Base-by-base conservation (phyloP, 208 protist genomes). In the Acanthamoeba castellanii region DNA sequence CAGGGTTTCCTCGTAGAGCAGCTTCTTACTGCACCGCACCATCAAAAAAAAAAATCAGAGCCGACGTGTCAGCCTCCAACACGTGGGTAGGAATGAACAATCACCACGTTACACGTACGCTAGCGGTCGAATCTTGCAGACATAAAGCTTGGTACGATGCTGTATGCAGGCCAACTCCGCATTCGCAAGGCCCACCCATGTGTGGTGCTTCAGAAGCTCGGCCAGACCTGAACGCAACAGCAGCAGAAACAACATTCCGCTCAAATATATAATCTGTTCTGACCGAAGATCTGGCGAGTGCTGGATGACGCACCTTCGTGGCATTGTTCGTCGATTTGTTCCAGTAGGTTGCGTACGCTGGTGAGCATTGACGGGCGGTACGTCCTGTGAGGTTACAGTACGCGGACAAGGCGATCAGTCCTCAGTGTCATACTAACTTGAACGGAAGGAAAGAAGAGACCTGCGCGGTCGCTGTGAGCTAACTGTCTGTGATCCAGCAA, bases 91-190 rank as follows among this genome's bases (percentile, higher is more conserved):
- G 72, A 27, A 45, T 32, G 37, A 64, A 22, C 76, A 90, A 90
- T 1, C 14, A 84, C 13, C 18, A 70, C 16, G 32, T 27, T 37
- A n/a, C 27, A 25, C n/a, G 32, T 91, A 95, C 93, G 64, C 6
- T 16, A 95, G 72, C 0, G 70, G 30, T 32, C 72, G 78, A 47
- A 96, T 76, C 34, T 96, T 95, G 66, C 64, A 81, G 27, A 96
- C 32, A 72, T 96, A 96, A 18, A 96, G 95, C 61, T 96, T 96
- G 32, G 95, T 96, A 20, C 95, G 94, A 57, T 94, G 82, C 64
- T 96, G 95, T 9, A 96, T 52, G 82, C 52, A 47, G 34, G 95
- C 64, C 9, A 91, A n/a, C 16, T 68, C 42, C 22, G 95, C 57
- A 32, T 34, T 89, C 7, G 64, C 95, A 37, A 95, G 70, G 25